Base-by-base conservation (phyloP, 768 basidiomycete genomes). In the Trametes punicea region DNA sequence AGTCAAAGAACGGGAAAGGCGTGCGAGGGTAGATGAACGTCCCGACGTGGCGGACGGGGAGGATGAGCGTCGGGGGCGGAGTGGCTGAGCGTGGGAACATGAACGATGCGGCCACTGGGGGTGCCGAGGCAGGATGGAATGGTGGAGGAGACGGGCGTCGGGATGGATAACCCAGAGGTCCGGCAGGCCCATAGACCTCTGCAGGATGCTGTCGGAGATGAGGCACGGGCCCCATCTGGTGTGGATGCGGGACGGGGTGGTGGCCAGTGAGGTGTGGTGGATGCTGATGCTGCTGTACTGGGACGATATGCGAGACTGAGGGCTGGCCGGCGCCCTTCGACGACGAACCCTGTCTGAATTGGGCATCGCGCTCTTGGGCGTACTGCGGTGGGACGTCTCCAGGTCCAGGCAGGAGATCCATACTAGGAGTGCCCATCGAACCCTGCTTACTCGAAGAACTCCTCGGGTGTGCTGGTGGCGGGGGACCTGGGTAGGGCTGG, bases 1-100 rank as follows among this genome's bases (percentile, higher is more conserved):
- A 67, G 52, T 64, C 69, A 34, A 65, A 51, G 60, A 65, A 84
- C 18, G 84, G 84, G 67, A 86, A 83, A 25, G 84, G 84, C 39
- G 79, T 69, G 38, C 71, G 68, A 2, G 84, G 84, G 51, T 75
- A 81, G 44, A 86, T 78, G 67, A 74, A 86, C 23, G 81, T 81
- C 34, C 84, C 84, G 11, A 86, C 68, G 60, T 78, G 70, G 2
- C 66, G 59, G 0, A 67, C 54, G 2, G 68, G 66, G 4, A 63
- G 57, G 8, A 53, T 38, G 3, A 63, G 56, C 21, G 55, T 33
- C 11, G 53, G 51, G 9, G 62, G 57, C 6, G 64, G 66, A 3
- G 62, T 46, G 23, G 54, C 55, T 20, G 61, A 40, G 44, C 55
- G 57, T 26, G 51, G 59, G 36, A 53, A 57, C 21, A 48, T 42